These are phyloP conservation scores for Gynostemma pentaphyllum DNA, from an alignment of 306 rosid species.

Conservation along the genomic window DNA sequence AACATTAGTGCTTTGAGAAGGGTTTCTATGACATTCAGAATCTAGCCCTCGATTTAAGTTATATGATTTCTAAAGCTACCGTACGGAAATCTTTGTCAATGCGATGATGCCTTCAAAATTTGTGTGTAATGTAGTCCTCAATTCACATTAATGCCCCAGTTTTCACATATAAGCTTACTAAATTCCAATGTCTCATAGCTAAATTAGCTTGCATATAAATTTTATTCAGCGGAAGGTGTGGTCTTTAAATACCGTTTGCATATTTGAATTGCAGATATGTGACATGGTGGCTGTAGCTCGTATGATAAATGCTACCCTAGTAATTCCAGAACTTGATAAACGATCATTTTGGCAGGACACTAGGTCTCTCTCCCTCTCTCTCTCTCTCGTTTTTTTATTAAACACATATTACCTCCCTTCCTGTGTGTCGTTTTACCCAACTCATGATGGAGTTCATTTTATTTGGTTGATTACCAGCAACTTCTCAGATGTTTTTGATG, in stretches of 20 bases:
- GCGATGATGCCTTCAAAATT: neutral
- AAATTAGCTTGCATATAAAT: neutral
- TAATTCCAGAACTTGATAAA: conserved; percentile 88
- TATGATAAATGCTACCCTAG: conserved; percentile 86
- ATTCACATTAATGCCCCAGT: neutral
- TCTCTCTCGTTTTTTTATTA: neutral
- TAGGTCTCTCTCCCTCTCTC: conserved; percentile 32
- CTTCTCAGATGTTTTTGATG: conserved; percentile 84
- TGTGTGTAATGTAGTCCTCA: neutral
- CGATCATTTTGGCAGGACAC: conserved; percentile 85
- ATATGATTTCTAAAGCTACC: neutral
- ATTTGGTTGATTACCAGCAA: conserved; percentile 44
- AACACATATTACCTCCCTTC: too few relatives aligned
- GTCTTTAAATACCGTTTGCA: conserved; percentile 9
- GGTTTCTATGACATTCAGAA: neutral
- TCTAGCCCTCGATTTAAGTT: neutral
- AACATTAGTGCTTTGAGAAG: neutral
- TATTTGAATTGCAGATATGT: conserved; percentile 60
- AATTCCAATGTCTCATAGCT: neutral
- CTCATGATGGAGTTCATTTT: neutral
- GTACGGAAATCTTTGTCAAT: neutral
- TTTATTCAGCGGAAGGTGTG: neutral
- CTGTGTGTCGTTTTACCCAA: neutral
- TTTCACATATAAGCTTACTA: neutral
- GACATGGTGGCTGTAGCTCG: conserved; percentile 98